Conservation (phyloP, 75 land plant genomes). For the Sequoia sempervirens region DNA sequence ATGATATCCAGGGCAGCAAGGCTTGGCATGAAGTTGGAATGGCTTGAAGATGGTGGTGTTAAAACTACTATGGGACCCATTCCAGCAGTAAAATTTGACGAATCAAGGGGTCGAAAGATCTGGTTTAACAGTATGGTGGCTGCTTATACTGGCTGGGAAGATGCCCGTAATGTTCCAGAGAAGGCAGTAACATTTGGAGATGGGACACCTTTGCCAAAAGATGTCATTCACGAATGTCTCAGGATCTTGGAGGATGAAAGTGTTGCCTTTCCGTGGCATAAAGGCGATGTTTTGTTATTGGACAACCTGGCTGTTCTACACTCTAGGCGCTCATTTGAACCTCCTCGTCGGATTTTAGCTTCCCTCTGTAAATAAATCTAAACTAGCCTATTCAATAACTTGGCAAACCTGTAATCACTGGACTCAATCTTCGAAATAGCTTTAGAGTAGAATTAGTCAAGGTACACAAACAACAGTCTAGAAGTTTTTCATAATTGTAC, state of each 20-base stretch:
- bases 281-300: conserved; percentile 76
- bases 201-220: conserved; percentile 75
- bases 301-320: conserved; percentile 92
- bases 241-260: conserved; percentile 70
- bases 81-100: conserved; percentile 81
- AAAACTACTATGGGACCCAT: conserved; percentile 93
- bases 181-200: conserved; percentile 97
- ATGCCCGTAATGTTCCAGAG: conserved; percentile 80
- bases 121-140: conserved; percentile 99
- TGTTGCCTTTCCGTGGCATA: conserved; percentile 74
- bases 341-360: conserved; percentile 89
- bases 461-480: neutral
- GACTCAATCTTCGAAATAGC: neutral
- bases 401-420: neutral
- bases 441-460: neutral
- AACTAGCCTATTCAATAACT: neutral
- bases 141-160: conserved; percentile 96
- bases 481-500: neutral
- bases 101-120: conserved; percentile 59
- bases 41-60: conserved; percentile 70
- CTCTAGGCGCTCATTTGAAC: conserved; percentile 65
- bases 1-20: conserved; percentile 62
- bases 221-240: conserved; percentile 71
- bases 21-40: conserved; percentile 80
- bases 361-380: conserved; percentile 68